Evolutionary conservation across 768 basidiomycete genomes (phyloP).

Genomic region (Boletus reticuloceps): DNA sequence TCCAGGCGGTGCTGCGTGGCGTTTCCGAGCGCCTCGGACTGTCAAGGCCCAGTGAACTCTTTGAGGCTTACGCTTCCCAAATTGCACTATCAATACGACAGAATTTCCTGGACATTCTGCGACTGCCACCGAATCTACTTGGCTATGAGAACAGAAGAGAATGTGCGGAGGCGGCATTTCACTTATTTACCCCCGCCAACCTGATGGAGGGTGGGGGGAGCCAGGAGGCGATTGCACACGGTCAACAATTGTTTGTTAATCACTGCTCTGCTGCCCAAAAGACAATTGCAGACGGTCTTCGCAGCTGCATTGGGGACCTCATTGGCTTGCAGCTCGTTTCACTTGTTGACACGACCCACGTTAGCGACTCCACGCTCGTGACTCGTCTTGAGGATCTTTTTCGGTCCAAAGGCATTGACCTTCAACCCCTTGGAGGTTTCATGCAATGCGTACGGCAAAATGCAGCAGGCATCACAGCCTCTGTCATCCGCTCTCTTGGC

Average conservation of each 20-base stretch:
- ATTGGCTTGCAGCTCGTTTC: slow-evolving; percentile 59
- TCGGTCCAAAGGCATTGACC: slow-evolving; percentile 30
- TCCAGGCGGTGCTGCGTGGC: slow-evolving; percentile 53
- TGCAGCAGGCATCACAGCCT: slow-evolving; percentile 55
- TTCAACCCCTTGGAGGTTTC: slow-evolving; percentile 32
- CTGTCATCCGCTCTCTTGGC: slow-evolving; percentile 59
- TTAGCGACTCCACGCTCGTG: slow-evolving; percentile 16
- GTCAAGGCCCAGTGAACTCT: slow-evolving; percentile 56
- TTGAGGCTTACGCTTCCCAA: slow-evolving; percentile 75
- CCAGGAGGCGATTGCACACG: slow-evolving; percentile 31
- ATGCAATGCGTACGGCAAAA: slow-evolving; percentile 38
- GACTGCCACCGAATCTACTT: slow-evolving; percentile 67
- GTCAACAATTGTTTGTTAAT: slow-evolving; percentile 48
- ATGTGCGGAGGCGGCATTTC: slow-evolving; percentile 66
- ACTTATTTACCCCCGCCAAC: slow-evolving; percentile 63
- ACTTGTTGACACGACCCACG: slow-evolving; percentile 37
- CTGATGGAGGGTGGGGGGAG: slow-evolving; percentile 43
- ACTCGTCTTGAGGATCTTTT: slow-evolving; percentile 37
- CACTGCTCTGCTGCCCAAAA: slow-evolving; percentile 65
- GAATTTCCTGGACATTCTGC: slow-evolving; percentile 48
- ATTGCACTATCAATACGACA: slow-evolving; percentile 65
- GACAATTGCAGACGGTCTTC: slow-evolving; percentile 47
- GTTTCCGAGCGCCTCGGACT: slow-evolving; percentile 72
- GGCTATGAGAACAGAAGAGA: slow-evolving; percentile 70
- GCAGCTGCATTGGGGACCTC: slow-evolving; percentile 66